Evolutionary conservation across 1,284 basidiomycete genomes (phyloP).

Genomic region (Irpex lacteus): DNA sequence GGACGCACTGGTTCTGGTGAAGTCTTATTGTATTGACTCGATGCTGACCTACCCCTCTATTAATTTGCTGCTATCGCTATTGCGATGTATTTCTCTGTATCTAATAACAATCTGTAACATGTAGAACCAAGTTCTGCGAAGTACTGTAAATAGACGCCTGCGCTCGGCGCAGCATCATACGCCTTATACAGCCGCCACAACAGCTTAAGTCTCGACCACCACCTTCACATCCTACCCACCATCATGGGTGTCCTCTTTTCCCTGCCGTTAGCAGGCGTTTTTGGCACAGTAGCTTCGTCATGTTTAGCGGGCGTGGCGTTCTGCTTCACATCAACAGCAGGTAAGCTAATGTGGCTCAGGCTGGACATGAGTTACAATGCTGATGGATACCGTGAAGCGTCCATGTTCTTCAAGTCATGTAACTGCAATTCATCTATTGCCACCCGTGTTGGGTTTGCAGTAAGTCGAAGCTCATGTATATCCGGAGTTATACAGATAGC

Average conservation of each 20-base stretch:
- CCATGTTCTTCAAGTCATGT: conserved; percentile 98
- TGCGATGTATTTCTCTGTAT: too few relatives aligned
- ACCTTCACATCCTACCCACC: conserved; percentile 1
- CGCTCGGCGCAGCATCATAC: neutral
- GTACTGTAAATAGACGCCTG: neutral
- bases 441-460: conserved; percentile 94
- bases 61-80: too few relatives aligned
- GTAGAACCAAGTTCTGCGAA: neutral
- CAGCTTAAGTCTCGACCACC: neutral
- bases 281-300: conserved; percentile 77
- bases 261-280: conserved; percentile 79
- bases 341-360: conserved; percentile 32
- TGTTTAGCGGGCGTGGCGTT: conserved; percentile 80
- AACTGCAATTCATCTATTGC: conserved; percentile 99
- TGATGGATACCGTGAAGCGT: conserved; percentile 49
- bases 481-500: neutral
- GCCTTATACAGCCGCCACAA: neutral
- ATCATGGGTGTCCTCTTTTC: conserved; percentile 82
- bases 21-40: too few relatives aligned
- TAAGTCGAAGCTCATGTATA: conserved; percentile 36
- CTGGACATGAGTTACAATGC: neutral
- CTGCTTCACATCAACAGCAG: conserved; percentile 82
- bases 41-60: too few relatives aligned
- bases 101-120: neutral
- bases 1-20: too few relatives aligned